Conservation (phyloP, 2,329 filamentous ascomycete species). For the Acarospora socialis region DNA sequence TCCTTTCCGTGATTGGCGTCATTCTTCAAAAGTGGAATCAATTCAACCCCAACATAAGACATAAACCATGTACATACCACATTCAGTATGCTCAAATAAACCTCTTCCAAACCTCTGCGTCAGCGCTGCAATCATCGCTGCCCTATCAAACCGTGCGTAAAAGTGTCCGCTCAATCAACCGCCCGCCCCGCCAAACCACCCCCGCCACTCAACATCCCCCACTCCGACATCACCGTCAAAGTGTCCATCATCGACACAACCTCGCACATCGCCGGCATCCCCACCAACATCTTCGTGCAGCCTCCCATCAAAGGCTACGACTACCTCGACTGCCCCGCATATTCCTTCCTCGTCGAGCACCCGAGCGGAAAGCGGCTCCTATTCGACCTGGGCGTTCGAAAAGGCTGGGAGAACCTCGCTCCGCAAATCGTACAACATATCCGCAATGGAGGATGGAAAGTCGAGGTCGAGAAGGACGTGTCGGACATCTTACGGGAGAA, state of each 20-base stretch:
- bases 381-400: slow-evolving; percentile 18
- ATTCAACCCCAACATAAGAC: no score
- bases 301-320: slow-evolving; percentile 19
- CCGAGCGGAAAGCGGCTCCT: slow-evolving; percentile 10
- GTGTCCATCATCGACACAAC: slow-evolving; percentile 23
- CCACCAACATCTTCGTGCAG: slow-evolving; percentile 16
- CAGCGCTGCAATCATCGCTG: no score
- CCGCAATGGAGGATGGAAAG: slow-evolving; percentile 19
- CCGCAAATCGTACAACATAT: slow-evolving; percentile 7
- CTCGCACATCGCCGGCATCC: slow-evolving; percentile 14
- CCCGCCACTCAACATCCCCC: slow-evolving; percentile 17
- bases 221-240: slow-evolving; percentile 18
- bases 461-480: slow-evolving; percentile 30
- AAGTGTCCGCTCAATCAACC: no score
- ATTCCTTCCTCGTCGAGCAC: slow-evolving; percentile 14
- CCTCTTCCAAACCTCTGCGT: no score
- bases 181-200: slow-evolving; percentile 55
- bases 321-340: slow-evolving; percentile 9
- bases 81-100: no score
- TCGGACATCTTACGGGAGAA: slow-evolving; percentile 27
- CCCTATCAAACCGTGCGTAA: no score
- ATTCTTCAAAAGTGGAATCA: no score
- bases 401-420: slow-evolving; percentile 16
- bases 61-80: no score
- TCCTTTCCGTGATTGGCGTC: no score